Conservation (phyloP, 2,329 filamentous ascomycete species). For the Diaporthe citrichinensis region DNA sequence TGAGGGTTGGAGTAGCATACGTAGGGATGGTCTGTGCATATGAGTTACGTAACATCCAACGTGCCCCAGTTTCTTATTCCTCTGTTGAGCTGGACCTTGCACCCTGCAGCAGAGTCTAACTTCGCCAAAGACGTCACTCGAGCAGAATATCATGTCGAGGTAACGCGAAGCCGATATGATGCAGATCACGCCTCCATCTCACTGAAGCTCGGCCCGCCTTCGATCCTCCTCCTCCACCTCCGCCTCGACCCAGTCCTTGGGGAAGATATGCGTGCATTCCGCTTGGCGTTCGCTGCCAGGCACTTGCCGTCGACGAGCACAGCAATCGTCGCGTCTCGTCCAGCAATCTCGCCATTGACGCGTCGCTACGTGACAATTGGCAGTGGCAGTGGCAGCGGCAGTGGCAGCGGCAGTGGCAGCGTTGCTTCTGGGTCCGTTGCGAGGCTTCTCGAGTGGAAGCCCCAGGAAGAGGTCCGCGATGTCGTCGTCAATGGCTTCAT, state of each 20-base stretch:
- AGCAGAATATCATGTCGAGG: background rate
- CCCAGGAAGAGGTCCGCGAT: slow-evolving; percentile 58
- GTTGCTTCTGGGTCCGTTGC: slow-evolving; percentile 62
- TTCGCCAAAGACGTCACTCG: slow-evolving; percentile 7
- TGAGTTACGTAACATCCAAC: background rate
- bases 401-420: slow-evolving; percentile 43
- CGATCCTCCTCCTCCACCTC: background rate
- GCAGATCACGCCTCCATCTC: slow-evolving; percentile 6
- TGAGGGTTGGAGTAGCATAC: background rate
- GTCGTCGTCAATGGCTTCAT: slow-evolving; percentile 83
- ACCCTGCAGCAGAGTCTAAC: background rate
- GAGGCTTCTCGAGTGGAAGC: slow-evolving; percentile 68
- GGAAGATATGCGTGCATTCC: slow-evolving; percentile 40
- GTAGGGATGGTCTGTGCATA: background rate
- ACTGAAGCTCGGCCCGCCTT: background rate
- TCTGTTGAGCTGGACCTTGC: background rate
- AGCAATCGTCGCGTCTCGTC: slow-evolving; percentile 8
- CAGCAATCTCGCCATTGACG: slow-evolving; percentile 11
- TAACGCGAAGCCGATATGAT: slow-evolving; percentile 15
- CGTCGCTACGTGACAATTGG: slow-evolving; percentile 29
- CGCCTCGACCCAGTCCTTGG: background rate
- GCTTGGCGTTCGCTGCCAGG: slow-evolving; percentile 36
- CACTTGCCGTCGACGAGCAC: slow-evolving; percentile 9
- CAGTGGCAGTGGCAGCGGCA: too few species aligned
- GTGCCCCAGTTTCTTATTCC: background rate